Percentiles rank a stretch among this genome's conserved stretches.
These are phyloP conservation scores for Pythium coloratum DNA, from an alignment of 352 stramenopile genomes.

Conservation along the genomic window DNA sequence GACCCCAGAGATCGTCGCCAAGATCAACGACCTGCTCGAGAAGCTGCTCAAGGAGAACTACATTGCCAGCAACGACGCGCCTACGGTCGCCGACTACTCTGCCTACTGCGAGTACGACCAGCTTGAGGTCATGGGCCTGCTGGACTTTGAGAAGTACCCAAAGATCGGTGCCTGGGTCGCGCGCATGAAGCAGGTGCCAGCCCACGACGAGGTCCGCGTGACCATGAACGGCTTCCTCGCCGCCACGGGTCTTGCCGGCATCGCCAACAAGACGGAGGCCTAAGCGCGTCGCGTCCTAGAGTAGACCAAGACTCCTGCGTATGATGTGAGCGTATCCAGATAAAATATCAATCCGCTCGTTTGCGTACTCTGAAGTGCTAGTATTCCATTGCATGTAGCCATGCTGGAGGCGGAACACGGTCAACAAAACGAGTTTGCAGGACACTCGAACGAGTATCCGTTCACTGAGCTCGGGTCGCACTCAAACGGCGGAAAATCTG, in stretches of 20 bases:
- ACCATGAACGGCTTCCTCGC: slow-evolving; percentile 30
- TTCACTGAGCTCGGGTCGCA: too few relatives aligned
- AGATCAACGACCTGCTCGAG: slow-evolving; percentile 38
- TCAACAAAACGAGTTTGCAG: too few relatives aligned
- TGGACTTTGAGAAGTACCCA: slow-evolving; percentile 35
- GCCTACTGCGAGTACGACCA: slow-evolving; percentile 73
- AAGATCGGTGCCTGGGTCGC: slow-evolving; percentile 28
- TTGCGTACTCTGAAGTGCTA: too few relatives aligned
- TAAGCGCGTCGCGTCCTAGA: slow-evolving; percentile 1
- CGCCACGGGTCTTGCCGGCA: slow-evolving; percentile 20
- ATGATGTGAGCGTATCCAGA: neutral
- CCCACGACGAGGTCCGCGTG: slow-evolving; percentile 45
- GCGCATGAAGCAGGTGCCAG: slow-evolving; percentile 35
- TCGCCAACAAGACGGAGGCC: slow-evolving; percentile 17
- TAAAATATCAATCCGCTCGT: neutral
- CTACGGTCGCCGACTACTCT: slow-evolving; percentile 60
- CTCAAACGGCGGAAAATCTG: too few relatives aligned
- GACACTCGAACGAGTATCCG: too few relatives aligned
- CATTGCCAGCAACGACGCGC: slow-evolving; percentile 47
- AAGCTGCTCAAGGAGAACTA: slow-evolving; percentile 52
- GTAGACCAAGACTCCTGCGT: neutral
- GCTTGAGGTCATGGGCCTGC: slow-evolving; percentile 51
- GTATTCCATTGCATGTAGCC: too few relatives aligned
- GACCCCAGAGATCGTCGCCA: slow-evolving; percentile 26
- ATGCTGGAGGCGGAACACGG: too few relatives aligned